Conservation (phyloP, 2,329 filamentous ascomycete species). For the Fusarium albosuccineum region DNA sequence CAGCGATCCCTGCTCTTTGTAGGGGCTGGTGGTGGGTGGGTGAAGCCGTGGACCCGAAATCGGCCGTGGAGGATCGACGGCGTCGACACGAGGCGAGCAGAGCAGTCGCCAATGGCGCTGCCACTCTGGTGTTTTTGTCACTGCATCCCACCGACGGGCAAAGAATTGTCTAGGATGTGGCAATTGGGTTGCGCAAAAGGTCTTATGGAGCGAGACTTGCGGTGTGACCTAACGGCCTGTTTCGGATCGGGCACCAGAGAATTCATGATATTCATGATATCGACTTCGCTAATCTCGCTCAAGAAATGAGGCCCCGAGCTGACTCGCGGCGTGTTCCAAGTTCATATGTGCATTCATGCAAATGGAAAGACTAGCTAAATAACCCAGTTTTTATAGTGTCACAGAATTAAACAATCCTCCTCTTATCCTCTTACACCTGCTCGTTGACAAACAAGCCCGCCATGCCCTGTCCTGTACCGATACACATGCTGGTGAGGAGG, state of each 20-base stretch:
- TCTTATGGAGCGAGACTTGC: constrained; percentile 23
- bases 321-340: constrained; percentile 13
- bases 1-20: constrained; percentile 35
- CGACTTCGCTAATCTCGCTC: constrained; percentile 30
- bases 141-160: neutral
- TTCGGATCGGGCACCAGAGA: neutral
- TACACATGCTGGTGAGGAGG: constrained; percentile 91
- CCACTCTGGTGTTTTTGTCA: neutral
- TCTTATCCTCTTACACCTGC: constrained; percentile 44
- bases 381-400: constrained; percentile 30
- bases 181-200: neutral
- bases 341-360: neutral
- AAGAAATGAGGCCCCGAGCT: constrained; percentile 26
- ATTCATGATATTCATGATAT: neutral
- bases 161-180: constrained; percentile 10
- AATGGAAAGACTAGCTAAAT: neutral
- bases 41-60: constrained; percentile 35
- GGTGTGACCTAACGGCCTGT: constrained; percentile 7
- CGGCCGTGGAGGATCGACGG: constrained; percentile 20
- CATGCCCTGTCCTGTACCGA: constrained; percentile 78
- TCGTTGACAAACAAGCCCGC: constrained; percentile 76
- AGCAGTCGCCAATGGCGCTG: constrained; percentile 3
- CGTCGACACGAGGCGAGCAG: neutral
- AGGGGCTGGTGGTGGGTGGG: constrained; percentile 4
- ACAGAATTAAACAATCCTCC: constrained; percentile 26